Evolutionary conservation across 768 basidiomycete species (phyloP), one percentile per base, ranked within the genome.

Genomic region (Kwoniella mangroviensis): DNA sequence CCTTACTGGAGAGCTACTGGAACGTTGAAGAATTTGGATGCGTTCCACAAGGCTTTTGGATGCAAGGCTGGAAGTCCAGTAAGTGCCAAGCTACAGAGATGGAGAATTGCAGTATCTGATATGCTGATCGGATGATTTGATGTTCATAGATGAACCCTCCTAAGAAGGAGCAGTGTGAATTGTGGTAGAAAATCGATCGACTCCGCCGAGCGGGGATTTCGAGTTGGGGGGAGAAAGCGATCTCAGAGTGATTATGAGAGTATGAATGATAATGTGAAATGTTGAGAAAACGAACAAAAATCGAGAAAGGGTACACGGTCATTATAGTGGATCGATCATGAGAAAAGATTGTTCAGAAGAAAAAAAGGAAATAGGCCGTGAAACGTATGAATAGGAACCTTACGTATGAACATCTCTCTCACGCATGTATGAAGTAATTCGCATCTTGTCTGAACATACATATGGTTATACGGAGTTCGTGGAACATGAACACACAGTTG

Each of bases 31-130:
- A 95, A 97, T 75, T 89, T 94, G 61, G 90, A 90, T 0, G 92
- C 92, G 82, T 98, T 98, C 78, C 93, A 93, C 0, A 82, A 88
- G 74, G 93, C 91, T 22, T 98, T 94, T 85, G 88, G 89, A 56
- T 98, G 94, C 76, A 87, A 91, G 19, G 85, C 86, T 65, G 87
- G 87, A 58, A 88, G 92, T 5, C 92, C 90, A 87, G 92, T 91
- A 70, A 68, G 87, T 81, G 4, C 43, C 24, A n/a, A 45, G 58
- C 49, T 41, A 26, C 41, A 42, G 43, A 2, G 6, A 4, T 62
- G 21, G 24, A 21, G 22, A 28, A 68, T 21, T 10, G 40, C 42
- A 55, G 64, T 12, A 28, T 21, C 1, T 43, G 60, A 55, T n/a
- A 19, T 10, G 59, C 24, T 21, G 56, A 53, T 45, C 40, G 10